Evolutionary conservation across 2,329 filamentous ascomycete genomes (phyloP), one percentile per base, ranked within the genome.

Genomic region (Bipolaris bicolor): DNA sequence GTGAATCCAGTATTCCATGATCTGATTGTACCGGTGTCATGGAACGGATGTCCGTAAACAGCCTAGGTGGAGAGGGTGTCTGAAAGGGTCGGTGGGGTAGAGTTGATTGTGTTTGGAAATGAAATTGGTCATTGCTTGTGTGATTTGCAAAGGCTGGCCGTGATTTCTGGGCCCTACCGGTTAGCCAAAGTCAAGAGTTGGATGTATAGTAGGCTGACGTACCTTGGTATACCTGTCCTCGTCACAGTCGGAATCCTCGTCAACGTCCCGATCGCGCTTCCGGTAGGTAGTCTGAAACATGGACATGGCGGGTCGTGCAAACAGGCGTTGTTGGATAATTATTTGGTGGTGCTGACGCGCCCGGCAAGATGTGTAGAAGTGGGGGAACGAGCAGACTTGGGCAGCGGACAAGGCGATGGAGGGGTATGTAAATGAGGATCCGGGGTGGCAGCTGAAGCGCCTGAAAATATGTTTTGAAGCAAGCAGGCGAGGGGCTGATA

Each of bases 191-290:
- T 37, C 54, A 31, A 40, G 24, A 16, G 3, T 33, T 15, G 16
- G 37, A 20, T 40, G 45, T 20, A 51, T 22, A n/a, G 33, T 9
- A 18, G 33, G 31, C 22, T 49, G 16, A 65, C 66, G 33, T 58
- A 72, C 74, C 63, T 75, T 74, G 47, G 67, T 43, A 52, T 69
- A 69, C 39, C 67, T 62, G 39, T 71, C 71, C 11, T 74, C 69
- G 4, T 73, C 74, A 18, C 62, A 67, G 7, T 72, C 72, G 10
- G 62, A 67, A 48, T 75, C 71, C 6, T 68, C 72, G 49, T 74
- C 73, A 58, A 72, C 70, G 24, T 74, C 74, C 49, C 74, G 64
- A 13, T 63, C 61, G 34, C 74, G 71, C 63, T 76, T 74, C 52
- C 64, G 62, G 52, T 53, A 58, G 65, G 66, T 67, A 37, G 62